phyloP scores from a whole-genome alignment of 768 basidiomycete species.

The Termitomyces sp. region DNA sequence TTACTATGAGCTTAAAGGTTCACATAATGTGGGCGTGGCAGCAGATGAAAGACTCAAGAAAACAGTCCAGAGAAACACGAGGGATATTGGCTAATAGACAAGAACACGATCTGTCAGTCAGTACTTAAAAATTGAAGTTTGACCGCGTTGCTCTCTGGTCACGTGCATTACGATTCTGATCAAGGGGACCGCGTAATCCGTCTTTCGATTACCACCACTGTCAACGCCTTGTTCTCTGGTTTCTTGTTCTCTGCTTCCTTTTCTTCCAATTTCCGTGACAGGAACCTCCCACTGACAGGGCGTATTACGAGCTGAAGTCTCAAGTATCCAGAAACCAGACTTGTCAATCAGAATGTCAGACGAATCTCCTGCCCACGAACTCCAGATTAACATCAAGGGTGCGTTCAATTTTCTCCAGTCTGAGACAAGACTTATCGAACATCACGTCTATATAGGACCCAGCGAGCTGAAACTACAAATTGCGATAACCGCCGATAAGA shows the following conservation, averaged over 20 bases:
- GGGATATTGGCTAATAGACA: too few relatives aligned
- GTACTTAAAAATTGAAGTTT: too few relatives aligned
- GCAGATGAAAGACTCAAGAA: too few relatives aligned
- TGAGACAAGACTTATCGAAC: not conserved
- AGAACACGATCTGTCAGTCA: too few relatives aligned
- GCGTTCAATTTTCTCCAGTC: not conserved
- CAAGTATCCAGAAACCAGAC: not conserved
- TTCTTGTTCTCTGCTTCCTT: not conserved
- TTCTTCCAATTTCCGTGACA: not conserved
- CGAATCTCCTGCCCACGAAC: not conserved
- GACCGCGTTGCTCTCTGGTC: too few relatives aligned
- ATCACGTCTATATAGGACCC: conserved; percentile 43
- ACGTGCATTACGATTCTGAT: too few relatives aligned
- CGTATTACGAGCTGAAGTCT: not conserved
- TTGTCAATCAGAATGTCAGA: not conserved
- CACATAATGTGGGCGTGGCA: too few relatives aligned
- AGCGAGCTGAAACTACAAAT: conserved; percentile 93
- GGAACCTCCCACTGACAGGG: not conserved
- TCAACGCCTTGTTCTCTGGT: not conserved
- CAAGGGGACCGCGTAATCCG: not conserved
- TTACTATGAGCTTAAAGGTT: too few relatives aligned
- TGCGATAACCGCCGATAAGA: conserved; percentile 75
- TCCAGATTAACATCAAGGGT: conserved; percentile 4
- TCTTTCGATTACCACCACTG: not conserved
- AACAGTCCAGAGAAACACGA: too few relatives aligned